phyloP scores from a whole-genome alignment of 495 filamentous ascomycete genomes.

The Jackrogersella multiformis region DNA sequence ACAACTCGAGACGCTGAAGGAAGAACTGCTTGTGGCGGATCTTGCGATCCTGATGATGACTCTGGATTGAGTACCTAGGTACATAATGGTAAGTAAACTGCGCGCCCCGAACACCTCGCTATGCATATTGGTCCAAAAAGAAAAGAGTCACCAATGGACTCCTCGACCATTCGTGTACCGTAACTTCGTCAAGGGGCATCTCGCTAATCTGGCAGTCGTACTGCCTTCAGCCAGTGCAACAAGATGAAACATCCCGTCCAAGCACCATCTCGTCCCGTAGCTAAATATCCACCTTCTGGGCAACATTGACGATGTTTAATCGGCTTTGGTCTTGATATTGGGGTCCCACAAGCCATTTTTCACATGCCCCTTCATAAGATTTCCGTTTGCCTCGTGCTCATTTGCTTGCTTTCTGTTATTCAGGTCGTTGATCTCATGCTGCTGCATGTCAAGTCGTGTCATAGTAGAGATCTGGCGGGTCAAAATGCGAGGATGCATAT shows the following conservation, averaged over 20 bases:
- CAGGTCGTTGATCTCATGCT: neutral
- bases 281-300: neutral
- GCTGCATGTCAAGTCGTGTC: neutral
- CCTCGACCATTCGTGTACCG: neutral
- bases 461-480: neutral
- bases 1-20: neutral
- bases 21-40: neutral
- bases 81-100: slow-evolving; percentile 1
- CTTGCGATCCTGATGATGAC: neutral
- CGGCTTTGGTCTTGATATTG: neutral
- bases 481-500: neutral
- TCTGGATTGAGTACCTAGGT: neutral
- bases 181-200: neutral
- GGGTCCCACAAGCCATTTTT: neutral
- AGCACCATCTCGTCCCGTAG: neutral
- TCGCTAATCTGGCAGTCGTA: neutral
- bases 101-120: slow-evolving; percentile 27
- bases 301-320: neutral
- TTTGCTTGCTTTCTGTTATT: neutral
- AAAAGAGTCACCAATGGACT: neutral
- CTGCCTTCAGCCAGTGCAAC: neutral
- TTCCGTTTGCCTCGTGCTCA: neutral
- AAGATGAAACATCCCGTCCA: neutral
- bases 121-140: slow-evolving; percentile 10
- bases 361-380: neutral